Evolutionary conservation across 805 yeast genomes (phyloP).

Genomic region (Pichia gijzeniarum): DNA sequence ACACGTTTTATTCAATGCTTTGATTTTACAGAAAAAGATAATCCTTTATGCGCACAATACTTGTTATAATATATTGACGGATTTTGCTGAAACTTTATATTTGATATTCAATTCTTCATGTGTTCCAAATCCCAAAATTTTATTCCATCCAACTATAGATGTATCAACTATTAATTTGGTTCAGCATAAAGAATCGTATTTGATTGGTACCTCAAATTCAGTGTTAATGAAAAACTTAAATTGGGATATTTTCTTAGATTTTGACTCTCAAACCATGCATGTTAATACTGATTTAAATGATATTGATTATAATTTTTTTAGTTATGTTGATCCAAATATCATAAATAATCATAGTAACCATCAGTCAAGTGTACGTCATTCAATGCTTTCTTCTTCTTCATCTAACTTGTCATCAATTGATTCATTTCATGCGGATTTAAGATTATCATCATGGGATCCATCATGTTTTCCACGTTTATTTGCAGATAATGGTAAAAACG

Average conservation of each 20-base stretch:
- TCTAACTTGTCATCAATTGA: constrained; percentile 9
- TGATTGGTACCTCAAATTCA: constrained; percentile 67
- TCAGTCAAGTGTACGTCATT: constrained; percentile 15
- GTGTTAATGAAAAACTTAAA: constrained; percentile 45
- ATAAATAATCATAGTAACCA: not conserved
- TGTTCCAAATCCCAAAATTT: constrained; percentile 6
- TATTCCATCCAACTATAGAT: constrained; percentile 48
- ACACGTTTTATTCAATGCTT: constrained; percentile 40
- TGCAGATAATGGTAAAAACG: constrained; percentile 1
- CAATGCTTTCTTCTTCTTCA: constrained; percentile 27
- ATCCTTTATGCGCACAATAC: constrained; percentile 34
- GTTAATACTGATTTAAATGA: constrained; percentile 7
- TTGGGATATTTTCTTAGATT: constrained; percentile 59
- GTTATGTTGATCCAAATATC: constrained; percentile 4
- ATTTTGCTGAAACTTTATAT: constrained; percentile 36
- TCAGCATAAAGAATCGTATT: constrained; percentile 34
- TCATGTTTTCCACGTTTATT: constrained; percentile 13
- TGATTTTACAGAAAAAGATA: constrained; percentile 42
- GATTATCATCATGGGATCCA: constrained; percentile 15
- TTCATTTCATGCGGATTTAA: constrained; percentile 8
- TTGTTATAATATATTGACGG: constrained; percentile 41
- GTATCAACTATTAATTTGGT: constrained; percentile 49
- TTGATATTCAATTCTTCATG: constrained; percentile 30
- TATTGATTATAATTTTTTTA: constrained; percentile 11
- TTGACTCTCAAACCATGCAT: constrained; percentile 44